Evolutionary conservation across 2,329 filamentous ascomycete genomes (phyloP).

Genomic region (Sclerotiophoma versabilis): DNA sequence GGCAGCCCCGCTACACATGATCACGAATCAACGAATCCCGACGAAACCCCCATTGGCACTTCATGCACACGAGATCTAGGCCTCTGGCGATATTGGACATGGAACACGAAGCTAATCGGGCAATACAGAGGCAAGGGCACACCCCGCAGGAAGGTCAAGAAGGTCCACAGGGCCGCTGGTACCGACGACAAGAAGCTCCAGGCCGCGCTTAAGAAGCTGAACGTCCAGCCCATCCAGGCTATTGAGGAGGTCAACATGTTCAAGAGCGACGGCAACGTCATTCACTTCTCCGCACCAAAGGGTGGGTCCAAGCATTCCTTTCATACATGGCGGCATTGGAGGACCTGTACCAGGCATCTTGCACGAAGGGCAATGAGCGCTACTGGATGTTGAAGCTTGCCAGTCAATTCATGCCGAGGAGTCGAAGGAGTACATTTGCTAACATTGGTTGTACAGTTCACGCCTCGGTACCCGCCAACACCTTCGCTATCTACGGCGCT

Average conservation of each 20-base stretch:
- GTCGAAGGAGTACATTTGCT: conserved; percentile 9
- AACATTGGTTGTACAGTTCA: conserved; percentile 69
- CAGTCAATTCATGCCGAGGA: not conserved
- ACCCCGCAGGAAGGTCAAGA: conserved; percentile 97
- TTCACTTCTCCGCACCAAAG: conserved; percentile 98
- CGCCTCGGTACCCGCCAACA: conserved; percentile 96
- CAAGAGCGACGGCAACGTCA: conserved; percentile 99
- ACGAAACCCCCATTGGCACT: not conserved
- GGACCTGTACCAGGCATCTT: not conserved
- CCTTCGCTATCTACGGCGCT: conserved; percentile 98
- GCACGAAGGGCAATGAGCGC: not conserved
- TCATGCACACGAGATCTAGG: not conserved
- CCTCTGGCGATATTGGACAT: not conserved
- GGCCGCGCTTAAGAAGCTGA: conserved; percentile 96
- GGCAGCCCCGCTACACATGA: conserved; percentile 27
- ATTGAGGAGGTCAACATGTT: conserved; percentile 99
- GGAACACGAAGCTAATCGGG: conserved; percentile 34
- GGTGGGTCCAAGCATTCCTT: conserved; percentile 64
- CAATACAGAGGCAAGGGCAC: conserved; percentile 88
- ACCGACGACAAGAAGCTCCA: conserved; percentile 99
- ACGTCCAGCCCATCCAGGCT: conserved; percentile 98
- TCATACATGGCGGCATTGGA: not conserved
- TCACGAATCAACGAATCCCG: conserved; percentile 11
- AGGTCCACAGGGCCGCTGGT: conserved; percentile 88
- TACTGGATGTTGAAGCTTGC: not conserved